Evolutionary conservation across 2,329 filamentous ascomycete genomes (phyloP), one percentile per base, ranked within the genome.

Genomic region (Blastomyces percursus): DNA sequence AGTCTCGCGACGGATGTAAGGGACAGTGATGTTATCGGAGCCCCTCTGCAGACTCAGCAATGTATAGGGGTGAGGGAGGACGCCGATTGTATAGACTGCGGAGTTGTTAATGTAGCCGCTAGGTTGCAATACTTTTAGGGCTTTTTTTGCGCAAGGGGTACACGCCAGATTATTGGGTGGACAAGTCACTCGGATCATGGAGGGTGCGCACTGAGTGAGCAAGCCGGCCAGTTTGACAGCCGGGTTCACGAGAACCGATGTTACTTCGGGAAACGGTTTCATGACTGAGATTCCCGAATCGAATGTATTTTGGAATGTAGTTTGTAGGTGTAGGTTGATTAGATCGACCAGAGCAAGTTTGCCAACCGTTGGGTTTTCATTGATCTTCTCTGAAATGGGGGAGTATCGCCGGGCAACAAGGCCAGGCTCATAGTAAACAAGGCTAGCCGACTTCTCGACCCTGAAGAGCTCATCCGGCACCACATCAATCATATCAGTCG

Each of bases 31-130:
- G 1, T 81, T 77, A 2, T 84, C 80, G 50, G 83, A 77, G 60
- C 79, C 77, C 63, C 85, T 81, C 63, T 85, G 81, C 21, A 97
- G 79, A 14, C 85, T 83, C 61, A 86, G 83, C 51, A 91, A 80
- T 1, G 92, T 96, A 78, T 91, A 96, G 0, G 94, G 94, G 72
- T 99, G 94, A 0, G 93, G 93, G 14, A 97, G 87, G 0, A 86
- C 89, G 64, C 88, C 91, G 66, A 99, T 89, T 2, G 88, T 91
- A 77, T 91, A 97, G 19, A 88, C 72, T 1, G 80, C 80, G 16
- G 86, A 86, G 4, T 81, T 82, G 74, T 96, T 96, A 62, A 82
- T 82, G 74, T 90, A 94, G 21, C 81, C 77, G 2, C 82, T 76
- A 2, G 86, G 84, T 0, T 86, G 87, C n/a, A 81, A 79, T 67